A percentile compares a stretch with the other conserved stretches of the same genome.
Evolutionary conservation across 805 yeast genomes (phyloP).

Genomic region (Candida oleophila): DNA sequence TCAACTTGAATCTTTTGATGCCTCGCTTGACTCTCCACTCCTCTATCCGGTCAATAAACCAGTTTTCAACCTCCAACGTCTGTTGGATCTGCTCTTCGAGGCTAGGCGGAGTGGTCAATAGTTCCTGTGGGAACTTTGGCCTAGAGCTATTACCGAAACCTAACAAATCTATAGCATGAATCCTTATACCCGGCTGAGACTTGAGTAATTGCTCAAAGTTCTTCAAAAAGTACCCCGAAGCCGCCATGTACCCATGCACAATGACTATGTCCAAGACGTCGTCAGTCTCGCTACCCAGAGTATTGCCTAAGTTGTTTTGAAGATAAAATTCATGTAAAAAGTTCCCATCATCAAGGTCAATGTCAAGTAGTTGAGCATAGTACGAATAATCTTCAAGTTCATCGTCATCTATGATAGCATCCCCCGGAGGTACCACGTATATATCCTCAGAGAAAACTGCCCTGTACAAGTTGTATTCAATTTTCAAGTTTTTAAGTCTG

Average conservation of each 20-base stretch:
- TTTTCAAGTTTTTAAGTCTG: conserved; percentile 20
- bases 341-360: conserved; percentile 24
- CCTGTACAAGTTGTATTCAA: conserved; percentile 34
- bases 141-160: conserved; percentile 45
- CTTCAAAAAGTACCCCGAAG: conserved; percentile 40
- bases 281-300: conserved; percentile 9
- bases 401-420: not conserved
- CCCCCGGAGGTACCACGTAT: conserved; percentile 19
- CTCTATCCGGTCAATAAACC: conserved; percentile 43
- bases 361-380: conserved; percentile 27
- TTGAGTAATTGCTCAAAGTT: conserved; percentile 33
- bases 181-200: conserved; percentile 28
- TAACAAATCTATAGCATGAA: conserved; percentile 42
- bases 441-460: conserved; percentile 33
- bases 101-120: conserved; percentile 20
- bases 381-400: not conserved
- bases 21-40: conserved; percentile 29
- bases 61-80: conserved; percentile 32
- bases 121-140: conserved; percentile 34
- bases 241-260: conserved; percentile 47
- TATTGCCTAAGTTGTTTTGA: conserved; percentile 9
- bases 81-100: conserved; percentile 27
- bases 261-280: conserved; percentile 22
- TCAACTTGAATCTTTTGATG: conserved; percentile 26
- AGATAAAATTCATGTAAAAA: conserved; percentile 38